A percentile compares a stretch with the other conserved stretches of the same genome.
Conservation (phyloP, 176 grass and related monocot genomes). For the Cenchrus americanus region DNA sequence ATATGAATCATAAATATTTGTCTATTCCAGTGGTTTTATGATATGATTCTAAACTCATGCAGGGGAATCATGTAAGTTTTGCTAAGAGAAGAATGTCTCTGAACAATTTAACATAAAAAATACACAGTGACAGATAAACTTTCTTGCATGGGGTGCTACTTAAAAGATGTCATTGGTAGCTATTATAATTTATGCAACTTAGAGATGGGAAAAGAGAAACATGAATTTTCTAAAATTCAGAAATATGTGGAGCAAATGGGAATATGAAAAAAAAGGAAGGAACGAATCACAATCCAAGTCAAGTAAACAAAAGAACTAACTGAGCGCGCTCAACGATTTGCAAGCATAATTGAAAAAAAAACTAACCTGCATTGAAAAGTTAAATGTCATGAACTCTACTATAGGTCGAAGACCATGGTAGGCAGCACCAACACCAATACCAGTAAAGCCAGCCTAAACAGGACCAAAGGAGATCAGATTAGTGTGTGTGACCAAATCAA, state of each 20-base stretch:
- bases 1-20: background rate
- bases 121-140: background rate
- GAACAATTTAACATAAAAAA: background rate
- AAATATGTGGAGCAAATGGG: background rate
- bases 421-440: conserved; percentile 94
- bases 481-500: background rate
- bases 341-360: background rate
- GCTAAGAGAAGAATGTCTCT: background rate
- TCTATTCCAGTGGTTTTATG: background rate
- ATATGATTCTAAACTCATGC: background rate
- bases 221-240: background rate
- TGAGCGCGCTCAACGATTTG: background rate
- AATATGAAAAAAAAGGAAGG: background rate
- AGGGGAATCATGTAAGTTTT: background rate
- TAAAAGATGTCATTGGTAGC: background rate
- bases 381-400: conserved; percentile 99
- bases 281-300: background rate
- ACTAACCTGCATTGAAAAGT: conserved; percentile 97
- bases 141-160: background rate
- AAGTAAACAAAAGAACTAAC: background rate
- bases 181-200: background rate
- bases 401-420: conserved; percentile 93
- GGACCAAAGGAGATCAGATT: conserved; percentile 2
- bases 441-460: conserved; percentile 94
- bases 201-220: background rate